phyloP scores from a whole-genome alignment of 768 basidiomycete genomes.

The Mycena leptocephala region DNA sequence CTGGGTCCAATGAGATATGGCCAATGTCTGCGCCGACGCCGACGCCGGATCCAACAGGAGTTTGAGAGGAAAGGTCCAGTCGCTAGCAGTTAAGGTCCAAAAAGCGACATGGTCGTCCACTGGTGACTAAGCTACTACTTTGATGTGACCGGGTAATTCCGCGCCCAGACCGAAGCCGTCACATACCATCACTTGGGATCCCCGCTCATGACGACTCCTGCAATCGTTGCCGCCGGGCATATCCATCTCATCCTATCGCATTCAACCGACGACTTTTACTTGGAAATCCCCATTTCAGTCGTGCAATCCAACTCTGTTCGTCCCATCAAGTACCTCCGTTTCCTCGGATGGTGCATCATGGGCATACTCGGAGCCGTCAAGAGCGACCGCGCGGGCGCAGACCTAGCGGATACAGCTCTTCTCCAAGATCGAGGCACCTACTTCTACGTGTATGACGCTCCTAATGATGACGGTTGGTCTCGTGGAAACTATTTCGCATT shows the following conservation, averaged over 20 bases:
- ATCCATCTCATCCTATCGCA: constrained; percentile 22
- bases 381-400: not conserved
- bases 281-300: no score
- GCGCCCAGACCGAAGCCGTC: not conserved
- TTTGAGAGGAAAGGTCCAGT: not conserved
- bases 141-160: not conserved
- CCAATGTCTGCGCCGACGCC: not conserved
- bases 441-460: constrained; percentile 19
- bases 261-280: no score
- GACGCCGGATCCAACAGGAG: not conserved
- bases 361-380: constrained; percentile 23
- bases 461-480: constrained; percentile 17
- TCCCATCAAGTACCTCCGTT: no score
- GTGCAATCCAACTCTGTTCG: no score
- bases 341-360: constrained; percentile 30
- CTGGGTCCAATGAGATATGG: not conserved
- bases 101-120: not conserved
- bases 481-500: not conserved
- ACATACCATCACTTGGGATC: not conserved
- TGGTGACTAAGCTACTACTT: not conserved
- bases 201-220: constrained; percentile 11
- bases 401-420: constrained; percentile 8
- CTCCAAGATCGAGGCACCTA: constrained; percentile 4
- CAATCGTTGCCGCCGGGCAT: constrained; percentile 21
- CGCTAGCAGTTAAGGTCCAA: not conserved